Conservation (phyloP, 768 basidiomycete genomes). For the Macrolepiota albuminosa region DNA sequence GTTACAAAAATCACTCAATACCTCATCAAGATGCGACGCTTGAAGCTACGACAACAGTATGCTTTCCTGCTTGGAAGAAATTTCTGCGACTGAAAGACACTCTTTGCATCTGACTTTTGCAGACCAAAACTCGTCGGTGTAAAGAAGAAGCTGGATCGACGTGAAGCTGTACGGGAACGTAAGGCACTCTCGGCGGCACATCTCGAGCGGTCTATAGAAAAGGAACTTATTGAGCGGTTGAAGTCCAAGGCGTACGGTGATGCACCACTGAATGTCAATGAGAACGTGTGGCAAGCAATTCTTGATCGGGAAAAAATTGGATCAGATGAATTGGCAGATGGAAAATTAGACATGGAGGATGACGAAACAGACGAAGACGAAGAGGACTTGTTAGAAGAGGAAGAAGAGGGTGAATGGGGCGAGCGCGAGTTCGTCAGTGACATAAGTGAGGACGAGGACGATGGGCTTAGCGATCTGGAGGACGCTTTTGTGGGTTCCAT, state of each 20-base stretch:
- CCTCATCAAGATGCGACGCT: conserved; percentile 94
- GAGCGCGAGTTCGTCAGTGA: conserved; percentile 76
- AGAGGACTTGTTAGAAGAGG: conserved; percentile 48
- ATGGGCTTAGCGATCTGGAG: conserved; percentile 63
- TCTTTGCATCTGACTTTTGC: not conserved
- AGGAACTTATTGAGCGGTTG: conserved; percentile 91
- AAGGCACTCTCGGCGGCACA: conserved; percentile 96
- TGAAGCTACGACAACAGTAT: conserved; percentile 83
- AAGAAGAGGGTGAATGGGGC: conserved; percentile 49
- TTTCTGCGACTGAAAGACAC: not conserved
- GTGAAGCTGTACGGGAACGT: conserved; percentile 88
- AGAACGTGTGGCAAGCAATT: conserved; percentile 91
- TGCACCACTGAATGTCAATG: conserved; percentile 96
- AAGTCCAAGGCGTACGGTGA: conserved; percentile 98
- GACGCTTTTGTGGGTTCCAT: conserved; percentile 51
- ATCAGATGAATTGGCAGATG: conserved; percentile 45
- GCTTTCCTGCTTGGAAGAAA: conserved; percentile 22
- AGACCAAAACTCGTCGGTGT: conserved; percentile 93
- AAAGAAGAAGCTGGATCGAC: conserved; percentile 94
- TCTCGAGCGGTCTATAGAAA: conserved; percentile 92
- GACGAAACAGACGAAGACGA: conserved; percentile 60
- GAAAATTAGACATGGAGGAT: conserved; percentile 49
- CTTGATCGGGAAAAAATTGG: conserved; percentile 73
- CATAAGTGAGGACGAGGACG: conserved; percentile 63
- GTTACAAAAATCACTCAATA: conserved; percentile 99